Conservation (phyloP, 495 filamentous ascomycete species). For the Niebla homalea region DNA sequence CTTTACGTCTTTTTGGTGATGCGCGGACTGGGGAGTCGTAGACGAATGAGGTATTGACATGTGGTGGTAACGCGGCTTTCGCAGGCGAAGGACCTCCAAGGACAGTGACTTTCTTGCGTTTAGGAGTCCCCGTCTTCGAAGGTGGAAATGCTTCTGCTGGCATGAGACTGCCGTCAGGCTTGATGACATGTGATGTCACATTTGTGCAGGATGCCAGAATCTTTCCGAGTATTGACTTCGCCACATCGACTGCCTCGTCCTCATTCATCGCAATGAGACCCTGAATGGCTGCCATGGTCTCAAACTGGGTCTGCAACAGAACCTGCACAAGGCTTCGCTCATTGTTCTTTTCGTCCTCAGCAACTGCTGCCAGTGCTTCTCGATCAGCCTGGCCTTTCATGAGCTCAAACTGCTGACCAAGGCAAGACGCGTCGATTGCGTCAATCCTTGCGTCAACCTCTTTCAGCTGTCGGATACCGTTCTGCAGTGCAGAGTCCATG, state of each 20-base stretch:
- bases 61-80: constrained; percentile 30
- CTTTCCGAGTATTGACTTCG: constrained; percentile 62
- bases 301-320: constrained; percentile 79
- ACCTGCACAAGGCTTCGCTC: constrained; percentile 67
- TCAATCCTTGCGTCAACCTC: constrained; percentile 58
- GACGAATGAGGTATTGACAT: constrained; percentile 25
- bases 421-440: constrained; percentile 52
- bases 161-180: constrained; percentile 67
- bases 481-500: constrained; percentile 75
- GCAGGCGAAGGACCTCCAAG: constrained; percentile 24
- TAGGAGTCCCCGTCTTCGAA: constrained; percentile 54
- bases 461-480: constrained; percentile 64
- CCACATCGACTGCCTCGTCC: constrained; percentile 66
- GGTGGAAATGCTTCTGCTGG: constrained; percentile 52
- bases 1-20: constrained; percentile 71
- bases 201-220: constrained; percentile 63
- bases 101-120: constrained; percentile 50
- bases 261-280: constrained; percentile 70
- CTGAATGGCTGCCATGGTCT: constrained; percentile 68
- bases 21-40: constrained; percentile 46
- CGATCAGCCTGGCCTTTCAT: constrained; percentile 72
- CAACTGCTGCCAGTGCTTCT: constrained; percentile 61
- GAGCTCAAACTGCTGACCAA: constrained; percentile 72
- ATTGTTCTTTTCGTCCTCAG: constrained; percentile 71
- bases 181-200: constrained; percentile 68